phyloP scores from a whole-genome alignment of 371 early-diverging fungal species.

The Mucor mucedo region DNA sequence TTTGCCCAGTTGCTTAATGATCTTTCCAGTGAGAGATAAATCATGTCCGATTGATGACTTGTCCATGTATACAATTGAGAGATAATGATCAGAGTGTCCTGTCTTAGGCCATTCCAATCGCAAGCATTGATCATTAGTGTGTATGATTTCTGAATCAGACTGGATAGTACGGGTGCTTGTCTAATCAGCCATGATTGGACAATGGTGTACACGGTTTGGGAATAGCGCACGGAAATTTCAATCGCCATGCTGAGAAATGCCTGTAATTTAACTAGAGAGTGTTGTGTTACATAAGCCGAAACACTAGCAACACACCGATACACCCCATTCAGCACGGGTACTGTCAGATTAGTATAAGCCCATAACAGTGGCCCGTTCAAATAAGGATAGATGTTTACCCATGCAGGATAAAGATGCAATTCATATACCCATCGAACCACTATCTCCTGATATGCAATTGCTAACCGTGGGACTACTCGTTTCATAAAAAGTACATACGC shows the following conservation, averaged over 20 bases:
- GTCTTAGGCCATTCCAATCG: constrained; percentile 13
- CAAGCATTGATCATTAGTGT: neutral
- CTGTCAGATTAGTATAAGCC: constrained; percentile 7
- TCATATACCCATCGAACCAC: neutral
- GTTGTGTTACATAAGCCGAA: constrained; percentile 1
- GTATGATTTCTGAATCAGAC: constrained; percentile 7
- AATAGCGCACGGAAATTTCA: neutral
- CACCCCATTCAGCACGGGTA: constrained; percentile 8
- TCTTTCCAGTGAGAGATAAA: constrained; percentile 28
- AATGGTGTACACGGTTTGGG: neutral
- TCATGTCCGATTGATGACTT: neutral
- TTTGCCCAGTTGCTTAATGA: constrained; percentile 20
- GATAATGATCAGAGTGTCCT: neutral
- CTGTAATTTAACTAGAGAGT: constrained; percentile 1
- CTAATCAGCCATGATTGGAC: constrained; percentile 14
- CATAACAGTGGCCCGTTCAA: constrained; percentile 6
- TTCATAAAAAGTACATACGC: constrained; percentile 21
- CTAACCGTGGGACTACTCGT: constrained; percentile 24
- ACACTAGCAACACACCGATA: neutral
- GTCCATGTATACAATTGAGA: constrained; percentile 13
- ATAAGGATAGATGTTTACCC: constrained; percentile 19
- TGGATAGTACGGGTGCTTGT: constrained; percentile 27
- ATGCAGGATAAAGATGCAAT: constrained; percentile 18
- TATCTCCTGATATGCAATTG: constrained; percentile 17
- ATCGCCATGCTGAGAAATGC: neutral